Evolutionary conservation across 2,329 filamentous ascomycete species (phyloP).

Genomic region (Penicillium sp.): DNA sequence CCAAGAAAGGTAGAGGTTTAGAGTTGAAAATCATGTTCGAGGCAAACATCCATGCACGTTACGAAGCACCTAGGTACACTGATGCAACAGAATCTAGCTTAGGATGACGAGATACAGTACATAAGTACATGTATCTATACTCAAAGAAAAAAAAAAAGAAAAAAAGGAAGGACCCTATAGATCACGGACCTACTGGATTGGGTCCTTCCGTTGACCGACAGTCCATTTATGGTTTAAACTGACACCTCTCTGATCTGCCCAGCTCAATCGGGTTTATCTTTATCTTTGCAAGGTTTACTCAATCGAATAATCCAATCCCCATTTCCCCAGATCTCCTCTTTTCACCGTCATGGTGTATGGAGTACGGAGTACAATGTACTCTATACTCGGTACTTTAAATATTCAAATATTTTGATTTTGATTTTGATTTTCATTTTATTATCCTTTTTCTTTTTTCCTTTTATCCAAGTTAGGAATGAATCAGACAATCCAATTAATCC

Average conservation of each 20-base stretch:
- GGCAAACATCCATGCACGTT: no score
- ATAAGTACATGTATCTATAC: no score
- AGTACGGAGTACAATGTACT: no score
- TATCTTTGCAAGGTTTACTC: background rate
- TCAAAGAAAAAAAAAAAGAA: background rate
- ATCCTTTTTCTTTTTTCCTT: conserved; percentile 1
- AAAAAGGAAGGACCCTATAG: background rate
- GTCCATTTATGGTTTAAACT: conserved; percentile 8
- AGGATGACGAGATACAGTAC: background rate
- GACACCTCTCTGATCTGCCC: no score
- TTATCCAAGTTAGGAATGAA: conserved; percentile 2
- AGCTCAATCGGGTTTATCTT: no score
- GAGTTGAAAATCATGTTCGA: background rate
- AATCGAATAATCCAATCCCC: conserved; percentile 17
- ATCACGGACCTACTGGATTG: conserved; percentile 17
- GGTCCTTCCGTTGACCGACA: conserved; percentile 20
- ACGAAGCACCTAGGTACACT: no score
- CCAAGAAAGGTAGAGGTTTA: conserved; percentile 1
- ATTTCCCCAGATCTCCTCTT: conserved; percentile 13
- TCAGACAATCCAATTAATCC: background rate
- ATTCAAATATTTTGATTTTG: no score
- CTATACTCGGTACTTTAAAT: no score
- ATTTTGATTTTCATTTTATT: no score
- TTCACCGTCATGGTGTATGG: no score
- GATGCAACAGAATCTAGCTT: no score